Conservation (phyloP, 257 asterid species). For the Paraleonurus japonicus region DNA sequence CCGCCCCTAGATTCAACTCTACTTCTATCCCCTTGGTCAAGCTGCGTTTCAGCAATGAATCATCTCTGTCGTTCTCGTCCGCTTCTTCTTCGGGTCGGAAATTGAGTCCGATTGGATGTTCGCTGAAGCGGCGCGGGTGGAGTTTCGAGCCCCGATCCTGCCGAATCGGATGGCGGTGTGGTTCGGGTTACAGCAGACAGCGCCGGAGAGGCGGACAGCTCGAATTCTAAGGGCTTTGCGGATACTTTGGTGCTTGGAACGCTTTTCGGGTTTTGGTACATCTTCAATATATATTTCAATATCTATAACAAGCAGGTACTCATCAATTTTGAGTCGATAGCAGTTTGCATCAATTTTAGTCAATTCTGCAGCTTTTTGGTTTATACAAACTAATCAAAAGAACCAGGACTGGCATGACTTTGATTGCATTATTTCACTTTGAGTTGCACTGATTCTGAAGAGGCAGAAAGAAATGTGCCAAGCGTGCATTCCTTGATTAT, state of each 20-base stretch:
- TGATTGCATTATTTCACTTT: neutral
- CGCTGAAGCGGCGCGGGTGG: constrained; percentile 48
- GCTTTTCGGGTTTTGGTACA: constrained; percentile 73
- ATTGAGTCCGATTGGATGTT: constrained; percentile 37
- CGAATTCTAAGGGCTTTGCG: constrained; percentile 35
- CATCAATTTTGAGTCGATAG: neutral
- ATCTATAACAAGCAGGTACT: constrained; percentile 88
- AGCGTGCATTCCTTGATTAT: neutral
- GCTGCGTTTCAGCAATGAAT: constrained; percentile 20
- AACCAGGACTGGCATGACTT: neutral
- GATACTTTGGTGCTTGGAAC: constrained; percentile 69
- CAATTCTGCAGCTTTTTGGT: neutral
- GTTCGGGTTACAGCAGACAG: constrained; percentile 55
- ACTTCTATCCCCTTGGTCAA: constrained; percentile 10
- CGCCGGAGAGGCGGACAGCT: constrained; percentile 44
- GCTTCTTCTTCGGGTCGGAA: constrained; percentile 21
- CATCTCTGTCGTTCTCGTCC: constrained; percentile 6
- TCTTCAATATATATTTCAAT: constrained; percentile 85
- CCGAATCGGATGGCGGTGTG: constrained; percentile 33
- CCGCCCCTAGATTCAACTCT: constrained; percentile 23
- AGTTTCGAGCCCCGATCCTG: constrained; percentile 32
- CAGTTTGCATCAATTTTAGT: neutral
- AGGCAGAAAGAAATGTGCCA: neutral
- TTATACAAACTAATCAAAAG: neutral
- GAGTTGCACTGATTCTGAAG: neutral